Base-by-base conservation (phyloP, 176 grass and related monocot species). In the Puya raimondii region DNA sequence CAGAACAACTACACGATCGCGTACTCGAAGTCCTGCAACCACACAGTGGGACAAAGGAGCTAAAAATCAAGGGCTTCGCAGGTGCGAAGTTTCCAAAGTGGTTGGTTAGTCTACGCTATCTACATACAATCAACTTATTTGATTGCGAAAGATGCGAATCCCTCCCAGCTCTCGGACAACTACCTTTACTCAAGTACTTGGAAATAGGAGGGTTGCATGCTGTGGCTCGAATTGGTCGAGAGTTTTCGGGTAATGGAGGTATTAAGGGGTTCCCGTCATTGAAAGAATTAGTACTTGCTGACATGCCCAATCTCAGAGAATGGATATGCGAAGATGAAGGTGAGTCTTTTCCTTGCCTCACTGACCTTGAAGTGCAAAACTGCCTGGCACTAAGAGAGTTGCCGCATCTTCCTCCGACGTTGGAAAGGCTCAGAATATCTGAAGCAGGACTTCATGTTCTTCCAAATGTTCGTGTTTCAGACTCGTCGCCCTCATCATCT, bases 81-180 rank as follows among this genome's bases (percentile, higher is more conserved):
- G 87, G 84, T 7, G 65, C 71, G 64, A 80, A 69, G 21, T 85
- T 90, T 63, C 87, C 87, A 76, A 76, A 53, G 61, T 96, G 91
- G 91, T 75, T 96, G 52, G 72, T n/a, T 72, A 83, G 18, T 70
- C 53, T 84, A 13, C 67, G 22, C 69, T 76, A 80, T 78, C 65
- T 96, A 68, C 78, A 85, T 82, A 96, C 81, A 1, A 80, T 96
- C 67, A 78, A 96, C 26, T 20, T 96, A 47, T 90, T 48, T 71
- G 80, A 96, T 14, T 87, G 87, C 29, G 75, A 47, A 69, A 80
- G 73, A 29, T 85, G 84, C 71, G 82, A 56, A 9, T 27, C 77
- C 53, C 54, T 96, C 59, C 87, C 84, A 70, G 54, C 73, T 4
- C 84, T 96, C 12, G 91, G 91, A 64, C 72, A 79, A 65, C 78